phyloP scores from a whole-genome alignment of 1,284 basidiomycete species.

The Schizopora paradoxa region DNA sequence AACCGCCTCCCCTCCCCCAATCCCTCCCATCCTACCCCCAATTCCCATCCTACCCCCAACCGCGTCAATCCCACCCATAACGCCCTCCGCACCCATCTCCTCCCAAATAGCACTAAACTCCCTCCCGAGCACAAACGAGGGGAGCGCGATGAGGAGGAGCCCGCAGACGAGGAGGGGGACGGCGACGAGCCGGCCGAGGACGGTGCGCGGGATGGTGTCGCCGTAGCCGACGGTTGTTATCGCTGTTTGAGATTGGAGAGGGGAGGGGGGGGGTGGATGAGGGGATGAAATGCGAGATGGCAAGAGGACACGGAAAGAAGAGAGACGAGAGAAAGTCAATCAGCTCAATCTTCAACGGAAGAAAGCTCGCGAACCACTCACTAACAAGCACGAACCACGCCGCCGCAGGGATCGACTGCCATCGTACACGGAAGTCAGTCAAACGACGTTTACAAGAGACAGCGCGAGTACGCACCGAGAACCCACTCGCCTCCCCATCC shows the following conservation, averaged over 20 bases:
- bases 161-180: constrained; percentile 83
- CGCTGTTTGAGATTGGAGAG: constrained; percentile 35
- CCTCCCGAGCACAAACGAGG: constrained; percentile 82
- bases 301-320: constrained; percentile 6
- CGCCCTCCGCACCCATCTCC: constrained; percentile 52
- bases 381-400: constrained; percentile 61
- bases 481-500: constrained; percentile 76
- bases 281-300: not conserved
- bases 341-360: too few species aligned
- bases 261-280: not conserved
- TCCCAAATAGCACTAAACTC: constrained; percentile 89
- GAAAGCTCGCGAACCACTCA: constrained; percentile 32
- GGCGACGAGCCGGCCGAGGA: constrained; percentile 77
- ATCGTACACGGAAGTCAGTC: too few species aligned
- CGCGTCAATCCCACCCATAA: not conserved
- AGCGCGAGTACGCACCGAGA: constrained; percentile 43
- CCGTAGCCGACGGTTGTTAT: constrained; percentile 86
- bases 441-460: not conserved
- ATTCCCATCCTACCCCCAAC: too few species aligned
- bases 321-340: not conserved
- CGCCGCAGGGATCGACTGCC: constrained; percentile 73
- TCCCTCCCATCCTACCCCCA: too few species aligned
- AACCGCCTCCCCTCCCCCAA: too few species aligned
- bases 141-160: constrained; percentile 79
- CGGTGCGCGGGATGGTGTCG: constrained; percentile 79